phyloP scores from a whole-genome alignment of 331 rosid genomes.

The Malus hybrid region DNA sequence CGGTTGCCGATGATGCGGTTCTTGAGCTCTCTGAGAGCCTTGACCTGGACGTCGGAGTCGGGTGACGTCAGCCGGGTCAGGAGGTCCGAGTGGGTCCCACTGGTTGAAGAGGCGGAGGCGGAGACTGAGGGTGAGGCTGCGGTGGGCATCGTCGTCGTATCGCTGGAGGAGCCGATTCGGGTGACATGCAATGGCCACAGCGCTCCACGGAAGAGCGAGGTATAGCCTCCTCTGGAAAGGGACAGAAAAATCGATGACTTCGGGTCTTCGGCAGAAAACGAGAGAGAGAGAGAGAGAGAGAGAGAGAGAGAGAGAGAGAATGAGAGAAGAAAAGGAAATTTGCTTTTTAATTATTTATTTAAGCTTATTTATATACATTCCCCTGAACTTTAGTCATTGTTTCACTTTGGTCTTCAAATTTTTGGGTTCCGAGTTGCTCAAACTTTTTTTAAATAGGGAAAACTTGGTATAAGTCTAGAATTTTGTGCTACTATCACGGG shows the following conservation, averaged over 20 bases:
- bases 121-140: constrained; percentile 7
- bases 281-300: background rate
- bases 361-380: background rate
- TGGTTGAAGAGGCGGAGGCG: constrained; percentile 30
- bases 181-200: constrained; percentile 34
- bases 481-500: too few relatives aligned
- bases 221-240: background rate
- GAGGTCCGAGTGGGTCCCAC: constrained; percentile 37
- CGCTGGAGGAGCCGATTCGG: background rate
- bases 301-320: background rate
- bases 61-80: constrained; percentile 47
- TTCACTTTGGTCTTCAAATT: background rate
- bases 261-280: too few relatives aligned
- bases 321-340: background rate
- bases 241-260: background rate
- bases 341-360: background rate
- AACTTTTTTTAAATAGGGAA: too few relatives aligned
- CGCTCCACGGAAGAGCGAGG: constrained; percentile 1
- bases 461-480: too few relatives aligned
- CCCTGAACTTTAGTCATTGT: background rate
- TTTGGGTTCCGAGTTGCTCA: too few relatives aligned
- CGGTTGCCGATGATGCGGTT: constrained; percentile 88
- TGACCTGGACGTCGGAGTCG: constrained; percentile 54
- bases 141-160: constrained; percentile 25
- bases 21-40: constrained; percentile 82